phyloP scores from a whole-genome alignment of 2,329 filamentous ascomycete genomes.

The Verticillium longisporum region DNA sequence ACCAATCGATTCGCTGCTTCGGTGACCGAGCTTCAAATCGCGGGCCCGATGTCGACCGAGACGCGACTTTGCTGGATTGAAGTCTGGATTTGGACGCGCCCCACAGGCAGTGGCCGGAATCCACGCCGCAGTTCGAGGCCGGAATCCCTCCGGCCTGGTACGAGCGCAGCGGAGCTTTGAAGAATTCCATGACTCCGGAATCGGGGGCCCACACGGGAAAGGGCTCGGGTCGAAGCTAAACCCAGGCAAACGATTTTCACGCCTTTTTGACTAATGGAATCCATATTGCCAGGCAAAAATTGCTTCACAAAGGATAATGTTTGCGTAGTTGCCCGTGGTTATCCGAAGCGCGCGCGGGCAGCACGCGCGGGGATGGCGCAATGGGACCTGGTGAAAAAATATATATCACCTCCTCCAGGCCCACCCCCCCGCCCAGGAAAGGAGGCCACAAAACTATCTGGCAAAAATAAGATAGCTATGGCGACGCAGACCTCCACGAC shows the following conservation, averaged over 20 bases:
- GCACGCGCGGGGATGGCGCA: neutral
- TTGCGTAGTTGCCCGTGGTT: neutral
- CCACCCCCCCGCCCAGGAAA: neutral
- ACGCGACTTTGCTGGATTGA: neutral
- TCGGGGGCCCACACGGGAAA: neutral
- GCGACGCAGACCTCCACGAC: neutral
- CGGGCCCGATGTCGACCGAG: neutral
- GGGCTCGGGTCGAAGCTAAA: neutral
- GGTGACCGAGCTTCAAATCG: neutral
- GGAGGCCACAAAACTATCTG: neutral
- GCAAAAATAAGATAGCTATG: neutral
- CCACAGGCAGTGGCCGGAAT: neutral
- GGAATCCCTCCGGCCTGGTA: neutral
- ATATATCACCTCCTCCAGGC: neutral
- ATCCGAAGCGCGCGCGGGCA: neutral
- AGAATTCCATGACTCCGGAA: neutral
- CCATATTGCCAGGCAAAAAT: neutral
- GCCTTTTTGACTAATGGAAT: neutral
- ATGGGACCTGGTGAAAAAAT: neutral
- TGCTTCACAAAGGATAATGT: neutral
- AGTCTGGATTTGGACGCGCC: neutral
- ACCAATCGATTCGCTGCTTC: neutral
- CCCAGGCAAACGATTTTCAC: neutral
- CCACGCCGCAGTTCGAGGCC: neutral
- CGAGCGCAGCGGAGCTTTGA: neutral